Percentiles rank a stretch among this genome's conserved stretches.
These are phyloP conservation scores for Butyriboletus loyo DNA, from an alignment of 768 basidiomycete species.

Conservation along the genomic window DNA sequence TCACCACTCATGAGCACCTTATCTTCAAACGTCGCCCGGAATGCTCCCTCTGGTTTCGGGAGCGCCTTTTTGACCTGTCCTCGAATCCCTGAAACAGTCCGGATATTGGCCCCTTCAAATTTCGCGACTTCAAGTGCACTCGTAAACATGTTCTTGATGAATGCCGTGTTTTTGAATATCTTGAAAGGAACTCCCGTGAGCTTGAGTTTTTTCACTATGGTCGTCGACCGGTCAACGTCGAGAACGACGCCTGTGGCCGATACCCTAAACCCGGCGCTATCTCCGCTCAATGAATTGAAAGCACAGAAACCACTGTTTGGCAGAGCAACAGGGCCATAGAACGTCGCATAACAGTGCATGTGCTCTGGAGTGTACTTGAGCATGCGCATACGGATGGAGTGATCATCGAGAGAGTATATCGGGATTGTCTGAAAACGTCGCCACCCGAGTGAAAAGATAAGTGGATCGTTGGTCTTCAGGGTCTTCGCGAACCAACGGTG, in stretches of 20 bases:
- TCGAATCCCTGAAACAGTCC: slow-evolving; percentile 92
- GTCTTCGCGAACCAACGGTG: slow-evolving; percentile 92
- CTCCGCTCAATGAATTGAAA: slow-evolving; percentile 79
- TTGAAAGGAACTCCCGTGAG: slow-evolving; percentile 94
- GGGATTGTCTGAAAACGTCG: slow-evolving; percentile 93
- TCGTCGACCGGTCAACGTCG: slow-evolving; percentile 86
- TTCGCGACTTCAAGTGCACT: slow-evolving; percentile 94
- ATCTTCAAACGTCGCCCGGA: slow-evolving; percentile 97
- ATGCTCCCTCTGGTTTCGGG: slow-evolving; percentile 92
- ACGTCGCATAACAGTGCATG: slow-evolving; percentile 98
- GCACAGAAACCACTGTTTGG: slow-evolving; percentile 98
- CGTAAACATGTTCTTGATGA: slow-evolving; percentile 96
- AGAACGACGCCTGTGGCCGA: slow-evolving; percentile 94
- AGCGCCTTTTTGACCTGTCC: slow-evolving; percentile 97
- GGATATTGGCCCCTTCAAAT: slow-evolving; percentile 96
- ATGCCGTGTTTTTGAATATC: slow-evolving; percentile 99
- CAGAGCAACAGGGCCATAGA: slow-evolving; percentile 88
- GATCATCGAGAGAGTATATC: slow-evolving; percentile 95
- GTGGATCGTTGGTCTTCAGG: slow-evolving; percentile 95
- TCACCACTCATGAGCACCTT: slow-evolving; percentile 93
- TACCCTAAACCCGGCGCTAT: slow-evolving; percentile 76
- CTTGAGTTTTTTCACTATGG: slow-evolving; percentile 98
- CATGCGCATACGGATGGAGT: slow-evolving; percentile 97
- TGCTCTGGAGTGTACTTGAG: slow-evolving; percentile 99
- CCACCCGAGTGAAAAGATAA: slow-evolving; percentile 98